Evolutionary conservation across 306 rosid species (phyloP), one percentile per base, ranked within the genome.

Genomic region (Pterocarpus santalinus): DNA sequence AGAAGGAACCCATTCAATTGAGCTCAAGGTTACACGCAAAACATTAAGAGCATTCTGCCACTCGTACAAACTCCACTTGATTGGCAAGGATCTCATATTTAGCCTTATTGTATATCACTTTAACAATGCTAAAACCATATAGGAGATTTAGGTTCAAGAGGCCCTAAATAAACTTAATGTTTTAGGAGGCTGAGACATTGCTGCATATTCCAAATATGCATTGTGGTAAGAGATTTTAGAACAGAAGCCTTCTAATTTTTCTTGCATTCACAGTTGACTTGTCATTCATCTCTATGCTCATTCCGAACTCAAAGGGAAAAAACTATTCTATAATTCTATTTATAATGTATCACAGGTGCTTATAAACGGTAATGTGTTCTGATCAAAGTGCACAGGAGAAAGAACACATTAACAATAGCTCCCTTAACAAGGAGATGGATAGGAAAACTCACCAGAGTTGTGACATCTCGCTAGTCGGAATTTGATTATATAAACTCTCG

Each of bases 391-490:
- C 35, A 55, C 11, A 64, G 35, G 4, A 57, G 36, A 61, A 55
- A 67, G 35, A 70, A 63, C 53, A 60, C 71, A 77, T 7, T 9
- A 78, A 38, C 36, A 70, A 44, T 17, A 13, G 8, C 28, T 41
- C 62, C 66, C 34, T 73, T 68, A 16, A 34, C 5, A 44, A 76
- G n/a, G 15, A n/a, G n/a, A 51, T 13, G 57, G 57, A 51, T 3
- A 62, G 76, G 33, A 73, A n/a, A 73, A 85, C 97, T 85, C 72
- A 91, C 98, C 97, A 95, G 78, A 91, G 39, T 76, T 90, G 97
- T 16, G 98, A 91, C 93, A 95, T 92, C 83, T 92, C 98, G 49
- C 97, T 90, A 5, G 16, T 13, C 15, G 97, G 97, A 80, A 75
- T 8, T 88, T 91, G 97, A 61, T 83, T 28, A 57, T 79, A 60